Evolutionary conservation across 83 land plant species (phyloP), one percentile per base, ranked within the genome.

Genomic region (Picea abies): DNA sequence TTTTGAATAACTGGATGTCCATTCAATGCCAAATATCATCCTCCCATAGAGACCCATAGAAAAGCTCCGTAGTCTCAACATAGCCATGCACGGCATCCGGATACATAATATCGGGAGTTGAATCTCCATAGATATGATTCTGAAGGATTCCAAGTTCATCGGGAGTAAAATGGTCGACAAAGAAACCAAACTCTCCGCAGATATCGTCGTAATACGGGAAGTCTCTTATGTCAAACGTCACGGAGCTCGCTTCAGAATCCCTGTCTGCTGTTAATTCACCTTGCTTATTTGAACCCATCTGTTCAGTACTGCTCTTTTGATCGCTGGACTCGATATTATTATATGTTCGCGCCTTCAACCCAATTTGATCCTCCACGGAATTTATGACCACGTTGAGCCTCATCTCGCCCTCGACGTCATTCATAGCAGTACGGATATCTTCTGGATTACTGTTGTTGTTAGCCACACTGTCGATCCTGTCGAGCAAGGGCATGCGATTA

Each of bases 1-100:
- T 19, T n/a, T 1, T 20, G 41, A 1, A 19, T 37, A 0, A 7
- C 76, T 44, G 49, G 49, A 41, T 72, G 7, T 9, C 39, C 23
- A 5, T 72, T 72, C 5, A 72, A 35, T 72, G 76, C 76, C 76
- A 72, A 22, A 72, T 72, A 72, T 72, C 76, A 20, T 72, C 76
- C 23, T 72, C 76, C 76, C 76, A 72, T 15, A 72, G 76, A 41
- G 76, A 20, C 22, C 76, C 76, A 20, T 72, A 41, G 20, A 15
- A 72, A 9, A 72, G 56, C n/a, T 72, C 76, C 1, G 49, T 72
- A 19, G 20, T 72, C n/a, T 72, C 76, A 19, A n/a, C 4, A 41
- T 41, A 72, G 14, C 76, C 56, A 35, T 72, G 76, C 4, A 39
- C 14, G 0, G 49, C 35, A 41, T 41, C 76, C 23, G 5, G 0